Percentiles rank a stretch among this genome's conserved stretches.
Conservation (phyloP, 176 grass and related monocot species). For the Raddia guianensis region DNA sequence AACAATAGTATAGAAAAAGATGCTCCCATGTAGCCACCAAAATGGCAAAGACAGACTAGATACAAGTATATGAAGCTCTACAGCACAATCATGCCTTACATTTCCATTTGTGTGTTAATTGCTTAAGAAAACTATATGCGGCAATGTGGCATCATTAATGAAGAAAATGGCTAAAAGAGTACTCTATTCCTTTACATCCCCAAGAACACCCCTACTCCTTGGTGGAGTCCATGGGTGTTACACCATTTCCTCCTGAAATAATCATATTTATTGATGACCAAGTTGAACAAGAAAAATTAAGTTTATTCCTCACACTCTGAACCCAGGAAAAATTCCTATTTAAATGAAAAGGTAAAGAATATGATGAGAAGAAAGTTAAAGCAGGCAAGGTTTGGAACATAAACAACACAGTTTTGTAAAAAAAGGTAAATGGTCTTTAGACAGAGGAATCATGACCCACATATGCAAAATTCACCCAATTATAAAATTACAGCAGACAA, state of each 20-base stretch:
- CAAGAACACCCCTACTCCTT: neutral
- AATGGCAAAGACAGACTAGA: neutral
- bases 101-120: neutral
- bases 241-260: neutral
- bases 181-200: neutral
- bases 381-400: neutral
- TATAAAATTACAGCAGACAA: neutral
- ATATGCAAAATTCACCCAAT: neutral
- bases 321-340: neutral
- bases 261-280: neutral
- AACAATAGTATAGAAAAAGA: neutral
- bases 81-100: neutral
- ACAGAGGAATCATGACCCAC: neutral
- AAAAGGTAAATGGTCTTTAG: neutral
- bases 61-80: neutral
- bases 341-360: neutral
- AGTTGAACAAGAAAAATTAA: neutral
- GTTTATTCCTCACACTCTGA: neutral
- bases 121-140: conserved; percentile 8
- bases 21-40: neutral
- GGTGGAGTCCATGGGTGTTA: neutral
- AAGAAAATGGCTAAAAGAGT: neutral
- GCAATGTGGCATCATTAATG: neutral
- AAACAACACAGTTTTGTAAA: neutral
- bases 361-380: neutral